Conservation (phyloP, 805 yeast species). For the Starmerella floris region DNA sequence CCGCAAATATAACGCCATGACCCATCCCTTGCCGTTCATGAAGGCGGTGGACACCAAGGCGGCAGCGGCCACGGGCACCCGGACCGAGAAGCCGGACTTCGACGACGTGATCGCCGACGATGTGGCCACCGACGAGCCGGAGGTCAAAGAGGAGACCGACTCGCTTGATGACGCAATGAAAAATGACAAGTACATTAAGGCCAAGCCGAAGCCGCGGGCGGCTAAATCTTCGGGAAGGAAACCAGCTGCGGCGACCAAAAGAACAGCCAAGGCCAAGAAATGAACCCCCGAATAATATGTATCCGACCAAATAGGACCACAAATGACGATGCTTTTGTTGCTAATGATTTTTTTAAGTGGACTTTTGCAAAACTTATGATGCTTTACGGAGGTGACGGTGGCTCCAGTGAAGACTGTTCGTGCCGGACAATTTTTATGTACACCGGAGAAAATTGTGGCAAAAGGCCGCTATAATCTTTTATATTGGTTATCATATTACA, state of each 20-base stretch:
- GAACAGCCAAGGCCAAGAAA: neutral
- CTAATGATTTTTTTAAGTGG: no score
- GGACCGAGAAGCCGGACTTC: conserved; percentile 39
- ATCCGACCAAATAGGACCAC: neutral
- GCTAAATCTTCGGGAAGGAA: neutral
- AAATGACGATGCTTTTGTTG: no score
- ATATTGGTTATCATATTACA: no score
- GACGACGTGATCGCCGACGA: conserved; percentile 62
- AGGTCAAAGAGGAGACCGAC: conserved; percentile 24
- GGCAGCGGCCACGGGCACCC: conserved; percentile 25
- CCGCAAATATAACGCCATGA: conserved; percentile 55
- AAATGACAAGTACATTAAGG: conserved; percentile 22
- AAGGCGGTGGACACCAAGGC: conserved; percentile 33
- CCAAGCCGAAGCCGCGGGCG: conserved; percentile 9
- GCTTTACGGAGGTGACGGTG: no score
- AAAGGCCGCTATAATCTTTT: no score
- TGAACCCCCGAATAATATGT: neutral
- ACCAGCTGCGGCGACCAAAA: neutral
- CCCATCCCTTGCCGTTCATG: conserved; percentile 79
- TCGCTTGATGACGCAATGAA: conserved; percentile 28
- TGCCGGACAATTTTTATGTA: no score
- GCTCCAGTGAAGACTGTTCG: no score
- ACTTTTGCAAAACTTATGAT: no score
- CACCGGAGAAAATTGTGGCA: no score
- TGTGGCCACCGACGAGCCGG: conserved; percentile 24